Evolutionary conservation across 2,329 filamentous ascomycete genomes (phyloP).

Genomic region (Diaporthe vaccinii): DNA sequence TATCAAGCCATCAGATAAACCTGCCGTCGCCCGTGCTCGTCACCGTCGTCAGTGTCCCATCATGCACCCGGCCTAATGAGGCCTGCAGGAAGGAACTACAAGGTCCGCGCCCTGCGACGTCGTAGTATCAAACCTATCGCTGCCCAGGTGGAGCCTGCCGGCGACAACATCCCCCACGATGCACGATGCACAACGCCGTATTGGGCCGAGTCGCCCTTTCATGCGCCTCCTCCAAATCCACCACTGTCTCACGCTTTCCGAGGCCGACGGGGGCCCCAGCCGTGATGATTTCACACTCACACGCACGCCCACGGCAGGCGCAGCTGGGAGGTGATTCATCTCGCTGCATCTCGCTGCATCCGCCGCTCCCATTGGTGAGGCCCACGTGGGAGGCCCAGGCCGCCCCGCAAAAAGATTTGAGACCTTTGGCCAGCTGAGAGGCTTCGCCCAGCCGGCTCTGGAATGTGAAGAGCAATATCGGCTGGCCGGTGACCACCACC

Average conservation of each 20-base stretch:
- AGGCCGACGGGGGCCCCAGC: not conserved
- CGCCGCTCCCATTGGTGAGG: slow-evolving; percentile 17
- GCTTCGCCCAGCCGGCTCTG: slow-evolving; percentile 39
- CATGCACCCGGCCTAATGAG: slow-evolving; percentile 20
- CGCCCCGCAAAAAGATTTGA: slow-evolving; percentile 37
- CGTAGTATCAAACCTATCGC: not conserved
- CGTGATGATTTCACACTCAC: slow-evolving; percentile 26
- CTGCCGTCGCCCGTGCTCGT: slow-evolving; percentile 5
- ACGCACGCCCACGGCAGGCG: slow-evolving; percentile 24
- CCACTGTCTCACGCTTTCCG: not conserved
- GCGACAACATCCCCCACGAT: slow-evolving; percentile 9
- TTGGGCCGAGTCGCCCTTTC: slow-evolving; percentile 36
- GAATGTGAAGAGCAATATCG: slow-evolving; percentile 39
- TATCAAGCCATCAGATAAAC: slow-evolving; percentile 33
- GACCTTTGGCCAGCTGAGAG: slow-evolving; percentile 36
- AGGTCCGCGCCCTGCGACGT: slow-evolving; percentile 12
- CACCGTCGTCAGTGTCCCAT: slow-evolving; percentile 17
- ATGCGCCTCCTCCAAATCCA: slow-evolving; percentile 25
- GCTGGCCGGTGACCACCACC: slow-evolving; percentile 40
- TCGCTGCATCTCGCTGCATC: slow-evolving; percentile 19
- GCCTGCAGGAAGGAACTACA: slow-evolving; percentile 20
- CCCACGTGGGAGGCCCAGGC: slow-evolving; percentile 38
- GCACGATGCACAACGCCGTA: slow-evolving; percentile 34
- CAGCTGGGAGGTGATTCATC: slow-evolving; percentile 37
- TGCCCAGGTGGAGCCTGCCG: slow-evolving; percentile 32